A percentile compares a stretch with the other conserved stretches of the same genome.
phyloP scores from a whole-genome alignment of 176 grass and related monocot species.

The Oryza glumipatula region DNA sequence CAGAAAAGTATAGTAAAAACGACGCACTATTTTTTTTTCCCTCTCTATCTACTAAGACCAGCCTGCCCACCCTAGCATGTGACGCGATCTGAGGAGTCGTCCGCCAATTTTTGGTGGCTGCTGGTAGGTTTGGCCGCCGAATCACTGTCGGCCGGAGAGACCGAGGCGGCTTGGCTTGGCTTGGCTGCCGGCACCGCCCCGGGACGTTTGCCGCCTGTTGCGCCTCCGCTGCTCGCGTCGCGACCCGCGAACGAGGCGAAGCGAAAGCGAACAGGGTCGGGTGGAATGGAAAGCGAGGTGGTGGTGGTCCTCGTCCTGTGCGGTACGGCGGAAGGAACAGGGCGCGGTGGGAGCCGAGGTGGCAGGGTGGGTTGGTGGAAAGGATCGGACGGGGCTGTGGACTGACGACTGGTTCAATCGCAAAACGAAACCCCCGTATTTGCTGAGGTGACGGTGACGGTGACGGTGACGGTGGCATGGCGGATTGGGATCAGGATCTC shows the following conservation, averaged over 20 bases:
- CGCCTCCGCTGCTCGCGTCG: slow-evolving; percentile 3
- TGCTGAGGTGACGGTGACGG: neutral
- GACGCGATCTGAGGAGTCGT: neutral
- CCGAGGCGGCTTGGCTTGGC: slow-evolving; percentile 31
- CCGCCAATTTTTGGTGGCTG: neutral
- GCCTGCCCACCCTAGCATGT: neutral
- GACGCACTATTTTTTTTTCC: neutral
- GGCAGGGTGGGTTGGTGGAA: neutral
- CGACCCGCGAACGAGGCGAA: neutral
- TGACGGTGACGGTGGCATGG: neutral
- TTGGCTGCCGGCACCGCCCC: neutral
- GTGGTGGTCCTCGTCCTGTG: neutral
- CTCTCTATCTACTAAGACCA: neutral
- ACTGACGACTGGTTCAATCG: neutral
- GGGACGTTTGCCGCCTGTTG: slow-evolving; percentile 23
- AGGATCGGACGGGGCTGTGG: too few relatives aligned
- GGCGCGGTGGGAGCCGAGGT: neutral
- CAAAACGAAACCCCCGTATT: neutral
- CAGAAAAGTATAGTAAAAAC: neutral
- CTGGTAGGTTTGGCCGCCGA: slow-evolving; percentile 50
- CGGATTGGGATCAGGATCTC: neutral
- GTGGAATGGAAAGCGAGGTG: neutral
- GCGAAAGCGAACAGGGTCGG: neutral
- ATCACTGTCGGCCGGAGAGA: slow-evolving; percentile 32
- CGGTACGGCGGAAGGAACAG: neutral